Conservation (phyloP, 176 grass and related monocot species). For the Aegilops umbellulata region DNA sequence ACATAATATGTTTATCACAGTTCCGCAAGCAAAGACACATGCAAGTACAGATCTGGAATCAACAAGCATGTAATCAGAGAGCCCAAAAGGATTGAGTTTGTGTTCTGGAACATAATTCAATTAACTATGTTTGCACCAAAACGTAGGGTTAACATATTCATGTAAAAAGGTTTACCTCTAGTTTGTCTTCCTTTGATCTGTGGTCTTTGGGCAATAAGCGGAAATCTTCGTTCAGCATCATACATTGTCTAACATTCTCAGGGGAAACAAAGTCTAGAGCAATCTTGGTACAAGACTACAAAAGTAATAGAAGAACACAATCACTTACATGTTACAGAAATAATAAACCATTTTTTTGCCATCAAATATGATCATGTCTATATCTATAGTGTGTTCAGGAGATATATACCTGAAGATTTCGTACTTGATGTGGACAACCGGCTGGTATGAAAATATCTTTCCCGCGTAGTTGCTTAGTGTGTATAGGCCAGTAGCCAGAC, state of each 20-base stretch:
- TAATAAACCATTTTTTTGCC: neutral
- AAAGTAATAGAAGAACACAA: neutral
- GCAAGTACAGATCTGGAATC: too few species aligned
- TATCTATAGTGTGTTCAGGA: neutral
- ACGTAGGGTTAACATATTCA: too few species aligned
- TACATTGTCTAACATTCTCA: constrained; percentile 45
- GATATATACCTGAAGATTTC: constrained; percentile 51
- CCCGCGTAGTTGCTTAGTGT: too few species aligned
- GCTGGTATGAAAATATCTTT: constrained; percentile 24
- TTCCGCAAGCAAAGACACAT: too few species aligned
- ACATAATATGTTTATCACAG: too few species aligned
- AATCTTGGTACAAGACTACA: constrained; percentile 52
- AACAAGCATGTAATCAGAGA: too few species aligned
- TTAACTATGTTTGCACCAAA: too few species aligned
- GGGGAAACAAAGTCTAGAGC: constrained; percentile 63
- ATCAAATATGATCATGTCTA: neutral
- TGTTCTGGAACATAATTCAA: too few species aligned
- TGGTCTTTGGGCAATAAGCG: constrained; percentile 44
- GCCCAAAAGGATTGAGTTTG: too few species aligned
- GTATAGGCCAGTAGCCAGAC: too few species aligned
- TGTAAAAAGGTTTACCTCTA: constrained; percentile 33
- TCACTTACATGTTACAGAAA: neutral
- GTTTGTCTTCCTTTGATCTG: constrained; percentile 61
- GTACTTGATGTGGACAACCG: constrained; percentile 55
- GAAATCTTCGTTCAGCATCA: constrained; percentile 52